Evolutionary conservation across 352 stramenopile species (phyloP).

Genomic region (Pythium sukuiense): DNA sequence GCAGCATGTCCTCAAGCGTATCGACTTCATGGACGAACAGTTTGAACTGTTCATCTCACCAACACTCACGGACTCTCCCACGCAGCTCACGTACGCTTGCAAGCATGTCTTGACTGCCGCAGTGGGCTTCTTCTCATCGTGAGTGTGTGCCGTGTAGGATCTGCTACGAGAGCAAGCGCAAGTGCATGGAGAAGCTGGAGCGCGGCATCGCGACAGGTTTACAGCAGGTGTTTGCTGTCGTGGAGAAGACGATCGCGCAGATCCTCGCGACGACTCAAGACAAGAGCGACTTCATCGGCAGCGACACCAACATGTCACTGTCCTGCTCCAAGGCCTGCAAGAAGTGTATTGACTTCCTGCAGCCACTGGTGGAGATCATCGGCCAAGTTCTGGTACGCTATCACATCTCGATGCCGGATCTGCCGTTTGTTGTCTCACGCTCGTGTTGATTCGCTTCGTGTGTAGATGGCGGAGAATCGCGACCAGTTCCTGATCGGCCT

Average conservation of each 20-base stretch:
- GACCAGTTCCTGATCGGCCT: slow-evolving; percentile 60
- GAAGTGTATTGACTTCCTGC: slow-evolving; percentile 70
- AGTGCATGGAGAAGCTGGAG: slow-evolving; percentile 68
- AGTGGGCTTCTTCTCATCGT: not conserved
- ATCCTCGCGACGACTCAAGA: slow-evolving; percentile 60
- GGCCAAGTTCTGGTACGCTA: slow-evolving; percentile 47
- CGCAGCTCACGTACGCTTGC: slow-evolving; percentile 67
- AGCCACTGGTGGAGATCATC: slow-evolving; percentile 54
- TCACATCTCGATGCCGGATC: no score
- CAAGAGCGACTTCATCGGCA: slow-evolving; percentile 78
- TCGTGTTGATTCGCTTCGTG: no score
- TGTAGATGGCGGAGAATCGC: slow-evolving; percentile 61
- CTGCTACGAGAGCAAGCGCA: slow-evolving; percentile 75
- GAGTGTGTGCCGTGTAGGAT: slow-evolving; percentile 37
- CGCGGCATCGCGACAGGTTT: slow-evolving; percentile 43
- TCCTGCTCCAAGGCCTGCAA: slow-evolving; percentile 69
- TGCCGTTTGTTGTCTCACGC: no score
- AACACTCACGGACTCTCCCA: slow-evolving; percentile 46
- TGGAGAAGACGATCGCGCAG: slow-evolving; percentile 54
- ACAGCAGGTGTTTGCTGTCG: slow-evolving; percentile 56
- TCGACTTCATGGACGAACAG: slow-evolving; percentile 63
- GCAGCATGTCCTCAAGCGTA: slow-evolving; percentile 56
- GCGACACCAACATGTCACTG: slow-evolving; percentile 70
- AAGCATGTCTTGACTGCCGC: not conserved
- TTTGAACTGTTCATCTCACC: slow-evolving; percentile 50